These are phyloP conservation scores for Drosera capensis DNA, from an alignment of 148 eudicot genomes.

Conservation along the genomic window DNA sequence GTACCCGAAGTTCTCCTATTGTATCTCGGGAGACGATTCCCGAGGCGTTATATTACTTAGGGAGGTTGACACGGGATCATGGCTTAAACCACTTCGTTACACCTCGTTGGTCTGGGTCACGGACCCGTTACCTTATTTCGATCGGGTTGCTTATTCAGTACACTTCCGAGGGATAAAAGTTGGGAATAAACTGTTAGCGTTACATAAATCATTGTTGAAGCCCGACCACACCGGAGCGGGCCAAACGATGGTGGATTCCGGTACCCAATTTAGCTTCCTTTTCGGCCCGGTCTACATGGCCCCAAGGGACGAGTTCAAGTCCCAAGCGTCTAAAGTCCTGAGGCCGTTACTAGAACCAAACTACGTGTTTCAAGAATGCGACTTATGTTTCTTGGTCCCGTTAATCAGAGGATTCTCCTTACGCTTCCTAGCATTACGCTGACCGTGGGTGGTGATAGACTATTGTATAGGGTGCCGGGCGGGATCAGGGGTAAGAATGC, in stretches of 20 bases:
- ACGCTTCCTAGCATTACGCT: slow-evolving; percentile 20
- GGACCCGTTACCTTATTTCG: slow-evolving; percentile 48
- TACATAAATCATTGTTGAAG: slow-evolving; percentile 34
- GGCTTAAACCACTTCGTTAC: slow-evolving; percentile 28
- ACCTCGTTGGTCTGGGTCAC: slow-evolving; percentile 50
- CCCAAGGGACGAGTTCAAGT: slow-evolving; percentile 28
- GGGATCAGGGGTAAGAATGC: slow-evolving; percentile 16
- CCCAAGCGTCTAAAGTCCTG: slow-evolving; percentile 16
- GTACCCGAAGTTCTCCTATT: slow-evolving; percentile 21
- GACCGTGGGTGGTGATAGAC: slow-evolving; percentile 18
- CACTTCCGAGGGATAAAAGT: slow-evolving; percentile 50
- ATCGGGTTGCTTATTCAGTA: slow-evolving; percentile 64
- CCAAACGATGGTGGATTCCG: slow-evolving; percentile 44
- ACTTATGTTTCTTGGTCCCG: slow-evolving; percentile 21
- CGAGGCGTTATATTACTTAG: slow-evolving; percentile 25
- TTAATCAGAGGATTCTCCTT: slow-evolving; percentile 9
- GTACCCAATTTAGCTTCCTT: slow-evolving; percentile 61
- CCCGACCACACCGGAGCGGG: slow-evolving; percentile 85
- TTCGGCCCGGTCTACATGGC: slow-evolving; percentile 52
- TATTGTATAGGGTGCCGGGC: slow-evolving; percentile 24
- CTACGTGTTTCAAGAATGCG: slow-evolving; percentile 26
- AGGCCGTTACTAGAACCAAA: slow-evolving; percentile 23
- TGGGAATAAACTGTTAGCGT: slow-evolving; percentile 11
- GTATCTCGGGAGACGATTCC: slow-evolving; percentile 18
- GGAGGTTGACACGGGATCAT: slow-evolving; percentile 16